Base-by-base conservation (phyloP, 2,329 filamentous ascomycete genomes). In the Grosmannia clavigera region DNA sequence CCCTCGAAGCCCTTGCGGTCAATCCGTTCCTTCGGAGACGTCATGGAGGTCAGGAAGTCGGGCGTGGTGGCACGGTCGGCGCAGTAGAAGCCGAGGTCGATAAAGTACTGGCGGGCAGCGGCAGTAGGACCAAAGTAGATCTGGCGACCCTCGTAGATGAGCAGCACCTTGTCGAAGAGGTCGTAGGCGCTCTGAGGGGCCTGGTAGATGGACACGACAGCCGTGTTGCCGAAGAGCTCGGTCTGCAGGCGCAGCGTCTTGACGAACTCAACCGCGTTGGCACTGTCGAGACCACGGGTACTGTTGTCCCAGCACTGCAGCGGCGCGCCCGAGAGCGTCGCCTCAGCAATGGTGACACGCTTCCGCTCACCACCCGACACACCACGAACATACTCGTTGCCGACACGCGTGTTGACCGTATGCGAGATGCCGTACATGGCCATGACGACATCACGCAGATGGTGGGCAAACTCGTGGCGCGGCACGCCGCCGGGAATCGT, bases 211-310 rank as follows among this genome's bases (percentile, higher is more conserved):
- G 86, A 86, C 40, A 90, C 86, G 62, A 79, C 79, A 31, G 85
- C 83, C 3, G 85, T 86, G 68, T 75, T 82, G 62, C 79, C 78
- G 62, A 84, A 85, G 38, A 89, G 78, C 67, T 89, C 84, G 1
- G 84, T 83, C 68, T 85, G 80, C 57, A 86, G 75, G 46, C 84
- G 81, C 10, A 90, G 75, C 1, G 85, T 89, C 73, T 82, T 86
- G 72, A 81, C 85, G 69, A 90, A 90, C 70, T 89, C 86, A 62
- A 90, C 79, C 58, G 87, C 86, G 70, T 89, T 90, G 72, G 86
- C 86, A 38, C 81, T 86, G 72, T 90, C 87, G 38, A 90, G 76
- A 72, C 86, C 86, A 73, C 87, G 79, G 31, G 87, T 90, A 50
- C 81, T 85, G 75, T 90, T 90, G 68, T 90, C 81, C 81, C 81